Conservation (phyloP, 2,329 filamentous ascomycete species). For the Coniochaeta sp. region DNA sequence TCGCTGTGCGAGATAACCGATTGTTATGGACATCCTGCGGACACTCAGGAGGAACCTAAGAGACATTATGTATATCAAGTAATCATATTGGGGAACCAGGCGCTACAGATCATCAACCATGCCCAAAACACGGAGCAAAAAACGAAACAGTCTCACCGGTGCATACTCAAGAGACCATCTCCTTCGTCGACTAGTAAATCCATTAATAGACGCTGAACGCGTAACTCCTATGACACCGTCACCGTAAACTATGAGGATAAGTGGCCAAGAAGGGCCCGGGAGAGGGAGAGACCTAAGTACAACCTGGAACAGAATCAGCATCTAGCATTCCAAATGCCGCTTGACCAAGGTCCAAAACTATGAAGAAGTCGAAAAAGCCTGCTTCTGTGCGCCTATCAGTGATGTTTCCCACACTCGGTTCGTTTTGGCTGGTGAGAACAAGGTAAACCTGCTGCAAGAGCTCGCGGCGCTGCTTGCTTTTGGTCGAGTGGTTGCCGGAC, state of each 20-base stretch:
- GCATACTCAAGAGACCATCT: too few relatives aligned
- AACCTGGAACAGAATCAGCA: conserved; percentile 1
- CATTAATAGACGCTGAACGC: too few relatives aligned
- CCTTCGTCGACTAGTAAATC: too few relatives aligned
- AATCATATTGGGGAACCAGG: too few relatives aligned
- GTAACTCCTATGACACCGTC: neutral
- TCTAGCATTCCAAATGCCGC: neutral
- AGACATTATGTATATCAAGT: too few relatives aligned
- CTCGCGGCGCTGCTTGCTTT: neutral
- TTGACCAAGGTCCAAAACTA: neutral
- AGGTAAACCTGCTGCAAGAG: conserved; percentile 1
- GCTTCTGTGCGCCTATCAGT: conserved; percentile 1
- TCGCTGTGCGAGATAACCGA: too few relatives aligned
- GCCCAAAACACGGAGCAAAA: too few relatives aligned
- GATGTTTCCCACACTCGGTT: neutral
- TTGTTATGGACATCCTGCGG: too few relatives aligned
- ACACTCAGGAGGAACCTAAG: too few relatives aligned
- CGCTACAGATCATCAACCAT: too few relatives aligned
- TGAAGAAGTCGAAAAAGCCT: neutral
- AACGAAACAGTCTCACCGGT: too few relatives aligned
- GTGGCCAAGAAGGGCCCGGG: neutral
- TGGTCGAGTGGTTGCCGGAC: neutral
- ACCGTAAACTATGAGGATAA: neutral
- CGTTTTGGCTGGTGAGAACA: neutral
- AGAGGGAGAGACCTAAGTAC: neutral